These are phyloP conservation scores for Brassica balearica DNA, from an alignment of 441 rosid species.

Conservation along the genomic window DNA sequence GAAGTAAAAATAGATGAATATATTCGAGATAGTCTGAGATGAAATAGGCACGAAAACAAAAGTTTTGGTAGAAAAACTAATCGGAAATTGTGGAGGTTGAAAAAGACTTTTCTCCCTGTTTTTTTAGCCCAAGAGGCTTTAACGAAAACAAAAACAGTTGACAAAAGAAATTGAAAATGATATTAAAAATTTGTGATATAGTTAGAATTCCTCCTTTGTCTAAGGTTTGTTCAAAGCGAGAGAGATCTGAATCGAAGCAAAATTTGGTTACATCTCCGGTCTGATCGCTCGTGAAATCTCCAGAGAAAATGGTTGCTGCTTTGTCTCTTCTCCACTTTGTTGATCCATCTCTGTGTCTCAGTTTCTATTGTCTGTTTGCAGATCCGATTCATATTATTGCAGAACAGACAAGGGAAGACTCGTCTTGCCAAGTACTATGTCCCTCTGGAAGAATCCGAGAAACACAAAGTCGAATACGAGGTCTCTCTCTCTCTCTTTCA, in stretches of 20 bases:
- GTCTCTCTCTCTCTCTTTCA: constrained; percentile 40
- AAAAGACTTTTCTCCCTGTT: too few relatives aligned
- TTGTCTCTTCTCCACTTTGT: not conserved
- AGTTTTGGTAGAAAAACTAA: too few relatives aligned
- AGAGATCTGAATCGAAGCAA: not conserved
- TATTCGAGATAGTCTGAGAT: too few relatives aligned
- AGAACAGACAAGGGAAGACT: constrained; percentile 99
- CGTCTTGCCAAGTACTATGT: constrained; percentile 99
- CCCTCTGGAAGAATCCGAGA: constrained; percentile 97
- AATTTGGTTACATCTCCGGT: constrained; percentile 12
- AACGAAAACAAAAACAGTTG: too few relatives aligned
- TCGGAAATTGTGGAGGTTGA: too few relatives aligned
- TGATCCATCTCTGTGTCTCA: constrained; percentile 11
- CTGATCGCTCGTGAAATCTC: constrained; percentile 1
- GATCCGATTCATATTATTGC: constrained; percentile 99
- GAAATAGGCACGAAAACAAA: too few relatives aligned
- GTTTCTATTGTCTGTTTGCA: constrained; percentile 26
- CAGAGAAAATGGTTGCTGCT: constrained; percentile 29
- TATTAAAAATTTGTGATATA: too few relatives aligned
- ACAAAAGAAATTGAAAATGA: too few relatives aligned
- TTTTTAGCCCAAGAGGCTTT: too few relatives aligned
- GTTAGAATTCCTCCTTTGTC: too few relatives aligned
- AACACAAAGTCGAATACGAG: constrained; percentile 99
- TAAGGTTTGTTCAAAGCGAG: not conserved
- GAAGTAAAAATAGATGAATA: too few relatives aligned